Evolutionary conservation across 2,329 filamentous ascomycete genomes (phyloP).

Genomic region (Thyridium curvatum): DNA sequence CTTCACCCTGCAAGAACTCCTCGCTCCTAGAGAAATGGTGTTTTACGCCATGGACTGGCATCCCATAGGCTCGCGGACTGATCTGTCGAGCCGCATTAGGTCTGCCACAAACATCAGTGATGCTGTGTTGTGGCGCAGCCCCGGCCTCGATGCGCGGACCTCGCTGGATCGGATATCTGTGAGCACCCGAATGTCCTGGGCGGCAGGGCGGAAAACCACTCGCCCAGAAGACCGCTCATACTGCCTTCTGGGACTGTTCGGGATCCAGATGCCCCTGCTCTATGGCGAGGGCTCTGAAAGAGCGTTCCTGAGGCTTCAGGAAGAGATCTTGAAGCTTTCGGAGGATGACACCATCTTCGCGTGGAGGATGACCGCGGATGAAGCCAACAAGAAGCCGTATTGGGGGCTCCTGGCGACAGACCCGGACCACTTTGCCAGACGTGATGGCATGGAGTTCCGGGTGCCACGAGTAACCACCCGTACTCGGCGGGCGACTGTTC

Average conservation of each 20-base stretch:
- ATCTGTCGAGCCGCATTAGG: slow-evolving; percentile 8
- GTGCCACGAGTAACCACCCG: not conserved
- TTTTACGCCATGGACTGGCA: slow-evolving; percentile 6
- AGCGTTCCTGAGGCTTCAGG: slow-evolving; percentile 6
- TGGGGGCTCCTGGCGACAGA: not conserved
- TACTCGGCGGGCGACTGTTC: too few species aligned
- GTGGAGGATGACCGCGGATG: slow-evolving; percentile 1
- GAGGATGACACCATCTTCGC: slow-evolving; percentile 5
- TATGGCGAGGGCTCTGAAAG: slow-evolving; percentile 9
- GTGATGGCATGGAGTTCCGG: not conserved
- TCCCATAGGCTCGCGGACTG: slow-evolving; percentile 15
- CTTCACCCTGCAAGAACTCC: slow-evolving; percentile 2
- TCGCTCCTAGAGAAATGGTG: not conserved
- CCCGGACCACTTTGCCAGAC: not conserved
- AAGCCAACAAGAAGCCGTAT: not conserved
- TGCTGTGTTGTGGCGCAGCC: too few species aligned
- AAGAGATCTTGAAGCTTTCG: slow-evolving; percentile 3
- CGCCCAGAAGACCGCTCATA: slow-evolving; percentile 11
- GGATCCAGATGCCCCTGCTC: slow-evolving; percentile 8
- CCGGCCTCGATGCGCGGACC: too few species aligned
- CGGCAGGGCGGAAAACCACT: slow-evolving; percentile 5
- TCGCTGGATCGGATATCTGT: too few species aligned
- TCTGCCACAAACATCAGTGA: too few species aligned
- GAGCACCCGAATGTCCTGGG: slow-evolving; percentile 5
- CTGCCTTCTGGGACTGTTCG: slow-evolving; percentile 12